phyloP scores from a whole-genome alignment of 1,284 basidiomycete species.

The Naganishia albida region DNA sequence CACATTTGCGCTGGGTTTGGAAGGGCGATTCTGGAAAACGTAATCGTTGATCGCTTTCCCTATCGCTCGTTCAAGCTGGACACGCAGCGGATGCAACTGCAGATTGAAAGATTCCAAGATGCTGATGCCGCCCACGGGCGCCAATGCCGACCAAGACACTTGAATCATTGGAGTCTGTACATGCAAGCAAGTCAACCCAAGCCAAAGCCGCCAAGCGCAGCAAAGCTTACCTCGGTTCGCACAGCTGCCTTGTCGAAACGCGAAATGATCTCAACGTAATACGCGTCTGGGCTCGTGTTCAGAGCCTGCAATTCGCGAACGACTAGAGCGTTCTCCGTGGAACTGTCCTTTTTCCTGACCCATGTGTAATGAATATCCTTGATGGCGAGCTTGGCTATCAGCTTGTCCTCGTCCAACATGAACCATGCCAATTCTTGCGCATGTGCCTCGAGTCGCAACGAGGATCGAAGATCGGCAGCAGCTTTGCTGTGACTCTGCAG shows the following conservation, averaged over 20 bases:
- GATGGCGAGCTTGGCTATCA: constrained; percentile 84
- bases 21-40: constrained; percentile 61
- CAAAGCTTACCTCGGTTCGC: constrained; percentile 29
- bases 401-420: constrained; percentile 72
- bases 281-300: constrained; percentile 79
- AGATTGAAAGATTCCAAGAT: constrained; percentile 84
- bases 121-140: constrained; percentile 89
- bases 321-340: constrained; percentile 74
- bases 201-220: too few species aligned
- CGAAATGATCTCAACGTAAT: constrained; percentile 85
- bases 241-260: constrained; percentile 27
- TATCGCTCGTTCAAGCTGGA: constrained; percentile 81
- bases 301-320: constrained; percentile 78
- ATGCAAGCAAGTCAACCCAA: too few species aligned
- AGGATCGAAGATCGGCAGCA: constrained; percentile 72
- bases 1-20: not conserved
- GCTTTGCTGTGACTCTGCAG: constrained; percentile 69
- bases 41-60: constrained; percentile 87
- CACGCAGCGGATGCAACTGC: constrained; percentile 79
- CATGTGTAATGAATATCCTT: constrained; percentile 78
- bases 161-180: constrained; percentile 37
- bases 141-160: constrained; percentile 68
- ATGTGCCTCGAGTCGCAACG: constrained; percentile 75
- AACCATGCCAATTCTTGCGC: constrained; percentile 90
- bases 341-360: constrained; percentile 85